Evolutionary conservation across 1,139 yeast species (phyloP).

Genomic region (Maudiozyma humilis): DNA sequence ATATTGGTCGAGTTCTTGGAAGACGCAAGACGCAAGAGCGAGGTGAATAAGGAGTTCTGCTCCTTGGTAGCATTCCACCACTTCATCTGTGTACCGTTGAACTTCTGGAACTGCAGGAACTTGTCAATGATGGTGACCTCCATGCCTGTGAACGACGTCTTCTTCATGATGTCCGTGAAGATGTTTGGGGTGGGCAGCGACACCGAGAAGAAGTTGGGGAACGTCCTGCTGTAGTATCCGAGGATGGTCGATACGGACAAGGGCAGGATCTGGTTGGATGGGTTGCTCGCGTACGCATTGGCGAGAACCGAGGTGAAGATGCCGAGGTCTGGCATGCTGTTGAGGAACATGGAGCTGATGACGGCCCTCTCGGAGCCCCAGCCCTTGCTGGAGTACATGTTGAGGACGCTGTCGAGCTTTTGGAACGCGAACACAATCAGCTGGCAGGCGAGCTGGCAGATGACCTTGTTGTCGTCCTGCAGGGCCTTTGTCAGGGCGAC

Average conservation of each 20-base stretch:
- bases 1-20: slow-evolving; percentile 30
- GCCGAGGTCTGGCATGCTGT: slow-evolving; percentile 44
- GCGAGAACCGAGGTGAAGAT: slow-evolving; percentile 34
- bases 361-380: slow-evolving; percentile 36
- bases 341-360: slow-evolving; percentile 33
- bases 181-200: slow-evolving; percentile 31
- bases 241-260: slow-evolving; percentile 32
- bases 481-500: slow-evolving; percentile 52
- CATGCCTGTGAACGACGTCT: slow-evolving; percentile 35
- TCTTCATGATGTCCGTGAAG: slow-evolving; percentile 30
- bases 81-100: slow-evolving; percentile 38
- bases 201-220: slow-evolving; percentile 29
- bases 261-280: slow-evolving; percentile 35
- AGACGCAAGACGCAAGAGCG: slow-evolving; percentile 45
- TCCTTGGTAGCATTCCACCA: slow-evolving; percentile 53
- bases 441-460: slow-evolving; percentile 60
- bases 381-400: slow-evolving; percentile 35
- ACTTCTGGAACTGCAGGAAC: slow-evolving; percentile 34
- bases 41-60: slow-evolving; percentile 49
- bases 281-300: slow-evolving; percentile 31
- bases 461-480: slow-evolving; percentile 44
- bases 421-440: slow-evolving; percentile 47
- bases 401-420: slow-evolving; percentile 40
- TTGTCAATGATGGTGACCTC: slow-evolving; percentile 49
- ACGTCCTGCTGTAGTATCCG: slow-evolving; percentile 29